Evolutionary conservation across 371 early-diverging fungal genomes (phyloP).

Genomic region (Lichtheimia hyalospora): DNA sequence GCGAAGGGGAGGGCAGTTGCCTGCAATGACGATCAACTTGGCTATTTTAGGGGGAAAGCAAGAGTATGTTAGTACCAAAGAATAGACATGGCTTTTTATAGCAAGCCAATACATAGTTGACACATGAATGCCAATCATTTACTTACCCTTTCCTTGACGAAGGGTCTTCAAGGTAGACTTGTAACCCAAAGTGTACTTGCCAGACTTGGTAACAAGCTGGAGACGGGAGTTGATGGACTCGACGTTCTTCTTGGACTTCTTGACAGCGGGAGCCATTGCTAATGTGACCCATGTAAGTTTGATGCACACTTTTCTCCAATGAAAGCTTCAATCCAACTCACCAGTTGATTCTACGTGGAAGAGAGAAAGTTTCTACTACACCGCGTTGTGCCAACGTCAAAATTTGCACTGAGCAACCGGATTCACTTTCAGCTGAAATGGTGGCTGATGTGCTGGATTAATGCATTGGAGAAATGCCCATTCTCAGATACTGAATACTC

Average conservation of each 20-base stretch:
- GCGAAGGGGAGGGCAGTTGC: constrained; percentile 98
- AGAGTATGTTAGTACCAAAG: no score
- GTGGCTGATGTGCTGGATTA: no score
- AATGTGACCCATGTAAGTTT: not conserved
- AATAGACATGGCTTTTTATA: no score
- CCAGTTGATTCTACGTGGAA: no score
- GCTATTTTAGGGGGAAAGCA: constrained; percentile 55
- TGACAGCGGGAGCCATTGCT: constrained; percentile 50
- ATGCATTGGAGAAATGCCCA: no score
- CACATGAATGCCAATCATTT: not conserved
- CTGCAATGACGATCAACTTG: constrained; percentile 97
- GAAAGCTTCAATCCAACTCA: no score
- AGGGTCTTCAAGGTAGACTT: constrained; percentile 97
- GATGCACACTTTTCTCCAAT: no score
- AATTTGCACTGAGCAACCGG: no score
- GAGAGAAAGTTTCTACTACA: no score
- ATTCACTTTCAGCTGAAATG: no score
- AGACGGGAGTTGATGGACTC: constrained; percentile 98
- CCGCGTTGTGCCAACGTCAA: no score
- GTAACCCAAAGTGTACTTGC: constrained; percentile 97
- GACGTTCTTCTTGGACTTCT: constrained; percentile 75
- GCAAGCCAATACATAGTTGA: constrained; percentile 2
- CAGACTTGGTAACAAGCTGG: constrained; percentile 98
- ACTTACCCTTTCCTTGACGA: constrained; percentile 94
- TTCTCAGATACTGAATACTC: no score